Base-by-base conservation (phyloP, 2,329 filamentous ascomycete species). In the Penicillium aurantiogriseum region DNA sequence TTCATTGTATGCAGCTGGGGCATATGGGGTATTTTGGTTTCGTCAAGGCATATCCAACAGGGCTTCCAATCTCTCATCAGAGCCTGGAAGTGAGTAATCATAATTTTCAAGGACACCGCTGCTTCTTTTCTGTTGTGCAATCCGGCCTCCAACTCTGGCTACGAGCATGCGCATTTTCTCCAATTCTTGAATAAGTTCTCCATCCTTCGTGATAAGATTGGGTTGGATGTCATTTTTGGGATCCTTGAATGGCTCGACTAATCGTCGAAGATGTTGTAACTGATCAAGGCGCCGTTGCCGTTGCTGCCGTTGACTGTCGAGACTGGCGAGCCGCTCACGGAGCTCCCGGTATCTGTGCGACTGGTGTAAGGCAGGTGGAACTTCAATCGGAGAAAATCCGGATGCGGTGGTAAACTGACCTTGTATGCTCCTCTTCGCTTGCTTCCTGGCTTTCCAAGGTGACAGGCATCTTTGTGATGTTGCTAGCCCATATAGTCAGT, bases 171-270 rank as follows among this genome's bases (percentile, higher is more conserved):
- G 72, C 71, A 79, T 81, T 65, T 77, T 79, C 48, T 77, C 76
- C 56, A 85, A 57, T 64, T 84, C 81, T 17, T 74, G 70, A 13
- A 74, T 73, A 50, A 85, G 69, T 56, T 80, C 79, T 11, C 79
- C 78, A 63, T 84, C 80, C 50, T 75, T 74, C 35, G 79, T 81
- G 33, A 82, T 76, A 25, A 85, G 70, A 60, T 84, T 84, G 2
- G 81, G 81, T 62, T 85, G 82, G 40, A 85, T 77, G 50, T 77
- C 80, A 39, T 76, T 69, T 58, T 77, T 76, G 0, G 82, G 79
- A 27, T 80, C 71, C 31, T 76, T 68, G 53, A 83, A 82, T 1
- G 81, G 81, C 56, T 78, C 75, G 5, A 85, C 68, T 31, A 83
- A 68, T 21, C 64, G 66, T 39, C 77, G 72, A 10, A 85, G 66